Evolutionary conservation across 164 flowering plant genomes (phyloP).

Genomic region (Umbellularia californica): DNA sequence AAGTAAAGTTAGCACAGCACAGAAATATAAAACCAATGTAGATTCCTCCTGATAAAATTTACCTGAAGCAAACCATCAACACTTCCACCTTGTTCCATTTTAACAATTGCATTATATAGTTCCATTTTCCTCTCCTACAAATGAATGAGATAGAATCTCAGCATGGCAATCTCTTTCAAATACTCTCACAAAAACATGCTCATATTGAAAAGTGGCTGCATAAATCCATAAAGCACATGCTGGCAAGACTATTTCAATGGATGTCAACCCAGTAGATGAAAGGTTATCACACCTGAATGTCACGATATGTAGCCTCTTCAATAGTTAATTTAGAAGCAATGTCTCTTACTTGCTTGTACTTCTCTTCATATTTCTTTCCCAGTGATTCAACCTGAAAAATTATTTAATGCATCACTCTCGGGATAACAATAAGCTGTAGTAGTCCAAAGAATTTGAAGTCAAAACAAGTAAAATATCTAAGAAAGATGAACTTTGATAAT

Average conservation of each 20-base stretch:
- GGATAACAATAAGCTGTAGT: neutral
- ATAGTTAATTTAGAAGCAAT: slow-evolving; percentile 79
- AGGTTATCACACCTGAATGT: slow-evolving; percentile 55
- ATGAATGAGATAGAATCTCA: slow-evolving; percentile 3
- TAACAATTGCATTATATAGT: slow-evolving; percentile 77
- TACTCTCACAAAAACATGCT: neutral
- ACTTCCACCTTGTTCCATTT: slow-evolving; percentile 68
- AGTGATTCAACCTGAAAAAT: slow-evolving; percentile 62
- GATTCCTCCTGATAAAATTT: slow-evolving; percentile 9
- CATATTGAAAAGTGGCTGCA: neutral
- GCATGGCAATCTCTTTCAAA: neutral
- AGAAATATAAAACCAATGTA: neutral
- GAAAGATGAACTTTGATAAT: neutral
- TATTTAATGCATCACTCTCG: neutral
- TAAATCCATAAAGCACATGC: neutral
- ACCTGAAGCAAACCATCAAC: slow-evolving; percentile 72
- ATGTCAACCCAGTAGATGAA: neutral
- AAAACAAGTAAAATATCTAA: neutral
- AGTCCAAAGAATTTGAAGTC: neutral
- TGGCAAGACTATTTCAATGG: neutral
- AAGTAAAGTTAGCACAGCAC: neutral
- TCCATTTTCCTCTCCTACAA: slow-evolving; percentile 76
- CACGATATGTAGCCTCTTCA: slow-evolving; percentile 90
- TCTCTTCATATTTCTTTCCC: slow-evolving; percentile 90
- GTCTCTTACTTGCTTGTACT: slow-evolving; percentile 86